Base-by-base conservation (phyloP, 108 stramenopile genomes). In the Skeletonema menzelii region DNA sequence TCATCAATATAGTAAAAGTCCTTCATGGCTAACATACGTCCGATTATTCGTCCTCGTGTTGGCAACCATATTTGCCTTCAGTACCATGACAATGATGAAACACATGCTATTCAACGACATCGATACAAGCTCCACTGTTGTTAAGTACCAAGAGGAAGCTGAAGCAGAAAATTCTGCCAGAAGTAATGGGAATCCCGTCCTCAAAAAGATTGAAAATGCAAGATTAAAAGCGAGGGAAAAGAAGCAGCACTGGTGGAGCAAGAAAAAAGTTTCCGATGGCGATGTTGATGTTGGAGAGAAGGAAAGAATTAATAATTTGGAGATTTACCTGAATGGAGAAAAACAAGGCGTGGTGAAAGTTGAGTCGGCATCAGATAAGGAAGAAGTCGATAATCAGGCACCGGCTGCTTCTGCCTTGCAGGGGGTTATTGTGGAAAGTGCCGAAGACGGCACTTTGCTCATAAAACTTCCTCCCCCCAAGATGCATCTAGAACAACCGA, bases 381-480 rank as follows among this genome's bases (percentile, higher is more conserved):
- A 1, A 19, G n/a, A 46, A 46, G 17, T 5, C 19, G 5, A 49
- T 22, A 24, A 49, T 8, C 49, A 49, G 17, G 4, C 5, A n/a
- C 22, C 49, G 10, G 13, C 56, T 26, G 13, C 28, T 37, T 1
- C 49, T 30, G 13, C 49, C 20, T 22, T 49, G 4, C 53, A 58
- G 34, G 59, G 67, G 22, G 63, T 69, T 4, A 59, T 80, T 63
- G 72, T 80, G 28, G 19, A 65, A 59, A 80, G 61, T 0, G 72
- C 31, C 17, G 72, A 72, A 65, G 77, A 80, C 40, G 79, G 79
- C 13, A 62, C 79, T 11, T 24, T 80, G 19, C 35, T 80, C 20
- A 73, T 80, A n/a, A 73, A 80, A 65, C 67, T 80, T 24, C 79
- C 79, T 28, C 72, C 72, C 24, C 79, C 79, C 37, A 73, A 65